Evolutionary conservation across 2,329 filamentous ascomycete genomes (phyloP), one percentile per base, ranked within the genome.

Genomic region (Pseudogymnoascus sp.): DNA sequence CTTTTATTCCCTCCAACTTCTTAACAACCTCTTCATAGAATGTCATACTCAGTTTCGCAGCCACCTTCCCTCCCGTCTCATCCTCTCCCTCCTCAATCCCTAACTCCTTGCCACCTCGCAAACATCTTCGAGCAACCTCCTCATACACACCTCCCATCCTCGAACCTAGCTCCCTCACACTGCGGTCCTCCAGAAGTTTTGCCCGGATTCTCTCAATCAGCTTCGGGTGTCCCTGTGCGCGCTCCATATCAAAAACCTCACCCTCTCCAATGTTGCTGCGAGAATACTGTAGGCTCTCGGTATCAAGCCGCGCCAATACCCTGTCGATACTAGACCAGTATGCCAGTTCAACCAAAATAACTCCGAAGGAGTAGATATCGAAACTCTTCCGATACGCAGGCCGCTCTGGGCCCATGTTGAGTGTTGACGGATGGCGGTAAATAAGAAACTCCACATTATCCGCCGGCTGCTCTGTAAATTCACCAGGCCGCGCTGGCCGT

Each of bases 331-430:
- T 73, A 50, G 73, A 70, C 81, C 82, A 83, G 65, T 80, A 78
- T n/a, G 80, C 81, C 4, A 84, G 75, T 68, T 85, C 82, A 2
- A 83, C 72, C 4, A 84, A 69, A 3, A 84, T 74, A 7, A 84
- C 73, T 2, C 82, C 82, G 0, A 84, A 73, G 19, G 77, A 77
- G 68, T 84, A 83, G 7, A 84, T 72, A 63, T 84, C 82, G 65
- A 79, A 82, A 37, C 75, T 76, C 67, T 83, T 82, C 67, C 77
- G 77, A 63, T 77, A 83, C 1, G 74, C 69, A 31, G 46, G 46
- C 4, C 56, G 72, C 69, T 9, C 73, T 69, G 15, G 67, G 63
- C 31, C 63, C 21, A 59, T 35, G 35, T 29, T 63, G 21, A 21
- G 53, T 42, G 15, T 56, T 37, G 2, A 53, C 26, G 71, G 81